These are phyloP conservation scores for Epichloe gansuensis DNA, from an alignment of 2,329 filamentous ascomycete species.

Conservation along the genomic window DNA sequence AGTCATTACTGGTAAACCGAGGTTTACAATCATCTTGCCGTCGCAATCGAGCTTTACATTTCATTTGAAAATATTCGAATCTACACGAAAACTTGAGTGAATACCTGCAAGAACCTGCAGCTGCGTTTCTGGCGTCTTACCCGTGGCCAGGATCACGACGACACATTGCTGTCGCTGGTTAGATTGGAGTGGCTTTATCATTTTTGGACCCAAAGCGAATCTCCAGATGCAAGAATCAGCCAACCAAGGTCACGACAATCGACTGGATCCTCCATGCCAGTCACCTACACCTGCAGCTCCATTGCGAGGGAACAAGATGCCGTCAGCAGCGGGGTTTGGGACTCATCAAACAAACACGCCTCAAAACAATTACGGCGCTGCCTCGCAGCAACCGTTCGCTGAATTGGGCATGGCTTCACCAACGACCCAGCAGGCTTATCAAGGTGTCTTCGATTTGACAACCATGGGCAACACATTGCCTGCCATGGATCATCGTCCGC, in stretches of 20 bases:
- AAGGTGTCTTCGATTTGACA: slow-evolving; percentile 34
- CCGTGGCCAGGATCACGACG: background rate
- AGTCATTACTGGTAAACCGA: no score
- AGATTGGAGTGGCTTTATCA: background rate
- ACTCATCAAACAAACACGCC: background rate
- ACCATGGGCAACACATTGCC: slow-evolving; percentile 33
- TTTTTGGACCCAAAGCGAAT: background rate
- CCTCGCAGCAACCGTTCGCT: slow-evolving; percentile 3
- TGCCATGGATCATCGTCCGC: slow-evolving; percentile 24
- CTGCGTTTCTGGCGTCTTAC: background rate
- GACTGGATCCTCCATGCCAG: background rate
- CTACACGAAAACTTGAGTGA: background rate
- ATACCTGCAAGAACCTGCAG: background rate
- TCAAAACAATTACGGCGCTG: background rate
- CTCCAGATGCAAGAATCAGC: background rate
- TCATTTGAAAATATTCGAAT: background rate
- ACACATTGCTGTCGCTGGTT: background rate
- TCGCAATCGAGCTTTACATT: background rate
- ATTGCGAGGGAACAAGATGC: background rate
- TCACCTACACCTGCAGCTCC: background rate
- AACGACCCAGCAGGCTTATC: slow-evolving; percentile 10
- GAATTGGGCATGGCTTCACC: slow-evolving; percentile 31
- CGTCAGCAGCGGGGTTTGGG: background rate
- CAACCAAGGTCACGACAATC: background rate
- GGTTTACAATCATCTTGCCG: background rate